A percentile compares a stretch with the other conserved stretches of the same genome.
phyloP scores from a whole-genome alignment of 768 basidiomycete genomes.

The Cystobasidium ongulense region DNA sequence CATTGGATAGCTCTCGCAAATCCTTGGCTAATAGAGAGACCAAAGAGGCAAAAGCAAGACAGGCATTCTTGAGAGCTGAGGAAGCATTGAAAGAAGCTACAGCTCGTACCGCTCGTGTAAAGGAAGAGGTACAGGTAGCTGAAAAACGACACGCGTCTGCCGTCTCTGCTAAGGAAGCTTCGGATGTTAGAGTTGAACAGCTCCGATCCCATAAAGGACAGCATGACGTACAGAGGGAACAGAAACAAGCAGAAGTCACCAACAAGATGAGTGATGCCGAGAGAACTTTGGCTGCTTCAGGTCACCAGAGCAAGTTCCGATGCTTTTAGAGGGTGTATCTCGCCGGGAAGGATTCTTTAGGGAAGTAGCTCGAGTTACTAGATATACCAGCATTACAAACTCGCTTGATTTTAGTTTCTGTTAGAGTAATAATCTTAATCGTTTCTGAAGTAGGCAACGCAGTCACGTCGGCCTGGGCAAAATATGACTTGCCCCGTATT shows the following conservation, averaged over 20 bases:
- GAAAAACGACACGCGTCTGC: conserved; percentile 4
- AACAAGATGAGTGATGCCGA: conserved; percentile 21
- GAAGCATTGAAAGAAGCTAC: conserved; percentile 20
- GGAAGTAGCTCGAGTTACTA: too few species aligned
- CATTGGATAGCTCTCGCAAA: not conserved
- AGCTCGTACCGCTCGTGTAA: not conserved
- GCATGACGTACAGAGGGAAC: conserved; percentile 18
- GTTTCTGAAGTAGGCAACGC: too few species aligned
- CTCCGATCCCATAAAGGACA: not conserved
- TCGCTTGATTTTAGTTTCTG: too few species aligned
- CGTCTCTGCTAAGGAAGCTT: not conserved
- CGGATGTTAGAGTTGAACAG: not conserved
- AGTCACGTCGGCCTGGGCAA: too few species aligned
- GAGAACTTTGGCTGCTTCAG: conserved; percentile 6
- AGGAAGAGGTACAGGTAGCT: conserved; percentile 15
- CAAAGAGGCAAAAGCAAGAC: conserved; percentile 8
- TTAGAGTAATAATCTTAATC: too few species aligned
- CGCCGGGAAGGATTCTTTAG: too few species aligned
- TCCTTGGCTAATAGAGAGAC: not conserved
- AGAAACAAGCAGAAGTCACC: not conserved
- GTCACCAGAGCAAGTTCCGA: not conserved
- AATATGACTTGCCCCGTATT: too few species aligned
- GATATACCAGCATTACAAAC: too few species aligned
- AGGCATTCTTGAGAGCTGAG: not conserved
- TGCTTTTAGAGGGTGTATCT: too few species aligned